Conservation (phyloP, 495 filamentous ascomycete genomes). For the Penicillium soppii region DNA sequence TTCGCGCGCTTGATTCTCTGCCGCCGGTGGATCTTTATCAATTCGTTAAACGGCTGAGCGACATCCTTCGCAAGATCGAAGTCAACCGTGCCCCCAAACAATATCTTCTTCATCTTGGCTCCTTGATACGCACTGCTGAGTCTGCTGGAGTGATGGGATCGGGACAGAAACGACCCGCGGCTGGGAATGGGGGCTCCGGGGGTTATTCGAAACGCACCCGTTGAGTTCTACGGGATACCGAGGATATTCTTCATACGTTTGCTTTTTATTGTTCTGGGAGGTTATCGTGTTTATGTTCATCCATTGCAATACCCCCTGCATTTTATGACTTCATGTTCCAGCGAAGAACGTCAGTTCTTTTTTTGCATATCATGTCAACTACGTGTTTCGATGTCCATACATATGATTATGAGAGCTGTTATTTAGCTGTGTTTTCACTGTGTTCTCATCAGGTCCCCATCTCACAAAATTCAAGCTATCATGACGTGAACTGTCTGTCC, state of each 20-base stretch:
- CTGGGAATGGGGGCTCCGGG: conserved; percentile 26
- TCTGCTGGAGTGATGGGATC: conserved; percentile 16
- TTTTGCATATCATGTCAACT: conserved; percentile 10
- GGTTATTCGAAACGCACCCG: conserved; percentile 37
- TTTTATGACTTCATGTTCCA: conserved; percentile 3
- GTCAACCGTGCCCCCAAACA: conserved; percentile 39
- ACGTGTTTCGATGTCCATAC: background rate
- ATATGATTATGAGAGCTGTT: conserved; percentile 1
- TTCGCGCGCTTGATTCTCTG: conserved; percentile 42
- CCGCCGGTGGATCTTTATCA: conserved; percentile 32
- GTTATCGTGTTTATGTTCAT: conserved; percentile 24
- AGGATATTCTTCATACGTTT: background rate
- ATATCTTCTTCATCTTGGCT: conserved; percentile 34
- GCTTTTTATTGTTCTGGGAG: conserved; percentile 21
- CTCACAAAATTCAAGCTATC: no score
- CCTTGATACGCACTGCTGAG: conserved; percentile 33
- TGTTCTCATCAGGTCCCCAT: no score
- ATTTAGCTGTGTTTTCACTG: background rate
- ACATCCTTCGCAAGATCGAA: conserved; percentile 37
- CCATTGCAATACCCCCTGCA: conserved; percentile 27
- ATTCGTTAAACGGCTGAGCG: conserved; percentile 30
- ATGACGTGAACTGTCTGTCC: no score
- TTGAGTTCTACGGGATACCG: conserved; percentile 9
- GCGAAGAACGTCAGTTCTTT: background rate
- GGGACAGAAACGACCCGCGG: conserved; percentile 39